Percentiles rank a stretch among this genome's conserved stretches.
Conservation (phyloP, 2,329 filamentous ascomycete genomes). For the Albophoma yamanashiensis region DNA sequence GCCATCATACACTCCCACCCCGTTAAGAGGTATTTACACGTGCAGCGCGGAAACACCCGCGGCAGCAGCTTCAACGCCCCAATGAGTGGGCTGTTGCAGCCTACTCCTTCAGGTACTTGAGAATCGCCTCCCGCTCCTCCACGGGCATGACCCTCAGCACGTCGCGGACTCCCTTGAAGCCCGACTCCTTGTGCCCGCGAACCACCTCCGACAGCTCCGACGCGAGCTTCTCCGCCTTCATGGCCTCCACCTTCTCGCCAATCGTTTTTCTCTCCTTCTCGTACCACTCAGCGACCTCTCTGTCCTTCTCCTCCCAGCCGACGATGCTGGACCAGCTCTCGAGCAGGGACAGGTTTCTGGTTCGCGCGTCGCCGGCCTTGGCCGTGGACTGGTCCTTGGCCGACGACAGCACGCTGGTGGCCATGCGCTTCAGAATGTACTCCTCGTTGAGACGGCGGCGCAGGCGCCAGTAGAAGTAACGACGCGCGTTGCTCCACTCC, state of each 20-base stretch:
- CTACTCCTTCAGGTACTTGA: conserved; percentile 45
- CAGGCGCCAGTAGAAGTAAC: conserved; percentile 99
- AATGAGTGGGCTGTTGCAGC: not conserved
- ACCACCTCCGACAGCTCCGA: conserved; percentile 34
- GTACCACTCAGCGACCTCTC: conserved; percentile 85
- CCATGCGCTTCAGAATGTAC: conserved; percentile 88
- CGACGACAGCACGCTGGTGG: conserved; percentile 26
- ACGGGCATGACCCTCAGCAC: conserved; percentile 80
- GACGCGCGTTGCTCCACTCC: conserved; percentile 77
- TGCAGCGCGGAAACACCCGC: not conserved
- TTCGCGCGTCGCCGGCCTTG: conserved; percentile 44
- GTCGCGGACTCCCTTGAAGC: conserved; percentile 77
- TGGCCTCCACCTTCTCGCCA: conserved; percentile 69
- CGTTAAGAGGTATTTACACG: not conserved
- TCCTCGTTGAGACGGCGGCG: conserved; percentile 95
- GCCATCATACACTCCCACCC: not conserved
- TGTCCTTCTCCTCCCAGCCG: conserved; percentile 70
- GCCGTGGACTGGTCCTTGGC: conserved; percentile 19
- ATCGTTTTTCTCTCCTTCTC: conserved; percentile 85
- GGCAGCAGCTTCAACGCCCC: not conserved
- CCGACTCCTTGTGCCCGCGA: conserved; percentile 47
- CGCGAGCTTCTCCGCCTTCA: conserved; percentile 62
- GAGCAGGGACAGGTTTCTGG: conserved; percentile 61
- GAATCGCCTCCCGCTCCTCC: conserved; percentile 74
- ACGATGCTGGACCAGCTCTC: conserved; percentile 73